A percentile compares a stretch with the other conserved stretches of the same genome.
Evolutionary conservation across 768 basidiomycete genomes (phyloP).

Genomic region (Collybia sp.): DNA sequence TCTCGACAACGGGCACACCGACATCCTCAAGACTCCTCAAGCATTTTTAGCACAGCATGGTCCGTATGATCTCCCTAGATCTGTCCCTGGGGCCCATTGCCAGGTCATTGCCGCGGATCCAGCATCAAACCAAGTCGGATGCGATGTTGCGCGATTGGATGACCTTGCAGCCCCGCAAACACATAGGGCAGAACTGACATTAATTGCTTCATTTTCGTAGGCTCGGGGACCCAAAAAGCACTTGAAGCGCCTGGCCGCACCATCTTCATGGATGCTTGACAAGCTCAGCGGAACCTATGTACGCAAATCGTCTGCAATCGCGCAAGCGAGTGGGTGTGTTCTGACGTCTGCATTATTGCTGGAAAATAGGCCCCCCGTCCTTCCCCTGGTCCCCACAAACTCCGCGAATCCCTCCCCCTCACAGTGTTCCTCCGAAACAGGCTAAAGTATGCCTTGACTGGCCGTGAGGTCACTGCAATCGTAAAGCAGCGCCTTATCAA

Average conservation of each 20-base stretch:
- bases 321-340: no score
- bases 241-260: constrained; percentile 95
- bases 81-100: constrained; percentile 15
- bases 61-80: constrained; percentile 26
- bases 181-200: constrained; percentile 11
- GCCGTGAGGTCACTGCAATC: constrained; percentile 92
- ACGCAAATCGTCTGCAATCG: constrained; percentile 23
- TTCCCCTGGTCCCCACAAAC: constrained; percentile 98
- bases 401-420: constrained; percentile 96
- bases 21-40: constrained; percentile 42
- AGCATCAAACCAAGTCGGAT: constrained; percentile 30
- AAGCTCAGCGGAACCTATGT: constrained; percentile 95
- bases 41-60: constrained; percentile 41
- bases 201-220: constrained; percentile 38
- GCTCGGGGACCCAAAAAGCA: constrained; percentile 99
- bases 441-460: constrained; percentile 97
- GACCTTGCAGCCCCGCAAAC: constrained; percentile 22
- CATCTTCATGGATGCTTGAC: constrained; percentile 99
- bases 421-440: constrained; percentile 98
- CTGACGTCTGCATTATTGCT: constrained; percentile 7
- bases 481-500: constrained; percentile 96
- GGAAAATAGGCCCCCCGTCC: constrained; percentile 83
- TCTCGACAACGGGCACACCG: constrained; percentile 38
- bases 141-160: constrained; percentile 28
- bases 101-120: constrained; percentile 14